These are phyloP conservation scores for Pythium plurisporium DNA, from an alignment of 352 stramenopile genomes.

Conservation along the genomic window DNA sequence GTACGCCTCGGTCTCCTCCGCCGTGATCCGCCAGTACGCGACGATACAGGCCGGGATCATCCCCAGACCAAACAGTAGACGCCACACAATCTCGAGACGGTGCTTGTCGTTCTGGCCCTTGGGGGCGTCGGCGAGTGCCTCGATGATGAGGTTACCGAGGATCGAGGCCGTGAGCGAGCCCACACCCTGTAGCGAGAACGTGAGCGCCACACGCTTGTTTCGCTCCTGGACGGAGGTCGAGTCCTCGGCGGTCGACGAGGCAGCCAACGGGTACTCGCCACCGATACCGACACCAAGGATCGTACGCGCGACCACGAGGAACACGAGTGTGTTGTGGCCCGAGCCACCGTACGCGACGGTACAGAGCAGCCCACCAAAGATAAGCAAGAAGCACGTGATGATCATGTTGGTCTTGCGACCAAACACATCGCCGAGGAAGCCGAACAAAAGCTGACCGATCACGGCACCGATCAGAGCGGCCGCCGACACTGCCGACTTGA, in stretches of 20 bases:
- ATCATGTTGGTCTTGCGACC: slow-evolving; percentile 41
- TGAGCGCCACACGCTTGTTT: slow-evolving; percentile 34
- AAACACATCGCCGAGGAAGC: slow-evolving; percentile 32
- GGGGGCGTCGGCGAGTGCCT: slow-evolving; percentile 23
- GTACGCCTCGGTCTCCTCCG: slow-evolving; percentile 48
- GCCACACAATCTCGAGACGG: slow-evolving; percentile 50
- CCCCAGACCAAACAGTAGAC: slow-evolving; percentile 45
- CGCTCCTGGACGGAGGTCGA: slow-evolving; percentile 25
- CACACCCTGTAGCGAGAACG: slow-evolving; percentile 37
- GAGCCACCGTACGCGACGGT: slow-evolving; percentile 28
- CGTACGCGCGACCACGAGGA: slow-evolving; percentile 33
- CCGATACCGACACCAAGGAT: slow-evolving; percentile 38
- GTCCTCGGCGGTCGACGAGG: slow-evolving; percentile 32
- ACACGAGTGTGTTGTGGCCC: slow-evolving; percentile 30
- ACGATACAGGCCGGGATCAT: slow-evolving; percentile 41
- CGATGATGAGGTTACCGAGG: slow-evolving; percentile 18
- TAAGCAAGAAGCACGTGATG: slow-evolving; percentile 31
- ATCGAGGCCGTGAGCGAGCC: slow-evolving; percentile 32
- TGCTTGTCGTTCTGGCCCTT: slow-evolving; percentile 28
- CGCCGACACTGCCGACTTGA: slow-evolving; percentile 32
- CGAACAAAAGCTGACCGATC: slow-evolving; percentile 36
- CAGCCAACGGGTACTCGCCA: slow-evolving; percentile 33
- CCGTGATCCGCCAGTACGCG: slow-evolving; percentile 48
- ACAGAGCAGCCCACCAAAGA: slow-evolving; percentile 33
- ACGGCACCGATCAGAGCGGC: slow-evolving; percentile 30